Evolutionary conservation across 352 stramenopile species (phyloP).

Genomic region (Globisporangium okanoganense): DNA sequence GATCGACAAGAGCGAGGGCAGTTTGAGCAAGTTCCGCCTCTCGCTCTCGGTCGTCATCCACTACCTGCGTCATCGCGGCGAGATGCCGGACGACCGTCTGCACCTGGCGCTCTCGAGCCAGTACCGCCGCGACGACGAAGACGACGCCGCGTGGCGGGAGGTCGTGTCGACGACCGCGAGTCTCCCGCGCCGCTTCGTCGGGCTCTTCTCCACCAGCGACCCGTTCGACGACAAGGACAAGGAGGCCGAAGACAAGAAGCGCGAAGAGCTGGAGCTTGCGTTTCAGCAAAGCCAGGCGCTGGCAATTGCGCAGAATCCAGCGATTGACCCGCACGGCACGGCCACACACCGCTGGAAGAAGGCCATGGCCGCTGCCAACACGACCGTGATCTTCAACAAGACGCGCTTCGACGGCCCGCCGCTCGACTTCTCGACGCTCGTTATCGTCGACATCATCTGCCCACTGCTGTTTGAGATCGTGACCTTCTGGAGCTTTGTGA

Average conservation of each 20-base stretch:
- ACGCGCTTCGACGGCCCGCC: slow-evolving; percentile 78
- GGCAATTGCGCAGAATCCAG: slow-evolving; percentile 15
- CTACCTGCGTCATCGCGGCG: slow-evolving; percentile 70
- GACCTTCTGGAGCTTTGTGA: slow-evolving; percentile 67
- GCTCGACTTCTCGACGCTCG: slow-evolving; percentile 81
- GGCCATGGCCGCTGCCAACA: slow-evolving; percentile 57
- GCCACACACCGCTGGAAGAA: slow-evolving; percentile 69
- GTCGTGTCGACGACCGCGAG: slow-evolving; percentile 38
- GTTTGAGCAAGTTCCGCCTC: slow-evolving; percentile 80
- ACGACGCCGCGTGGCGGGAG: slow-evolving; percentile 58
- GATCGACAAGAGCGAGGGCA: slow-evolving; percentile 83
- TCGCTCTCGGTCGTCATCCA: slow-evolving; percentile 82
- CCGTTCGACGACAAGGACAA: slow-evolving; percentile 79
- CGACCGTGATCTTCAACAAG: slow-evolving; percentile 67
- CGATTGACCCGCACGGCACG: slow-evolving; percentile 10
- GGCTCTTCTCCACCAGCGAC: slow-evolving; percentile 46
- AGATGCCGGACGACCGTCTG: slow-evolving; percentile 80
- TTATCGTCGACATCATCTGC: slow-evolving; percentile 82
- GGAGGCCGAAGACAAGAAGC: slow-evolving; percentile 64
- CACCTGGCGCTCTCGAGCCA: slow-evolving; percentile 41
- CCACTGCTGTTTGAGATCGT: slow-evolving; percentile 76
- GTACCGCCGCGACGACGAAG: slow-evolving; percentile 51
- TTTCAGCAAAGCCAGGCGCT: slow-evolving; percentile 45
- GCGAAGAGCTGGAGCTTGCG: slow-evolving; percentile 53
- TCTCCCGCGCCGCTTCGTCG: slow-evolving; percentile 33